A percentile compares a stretch with the other conserved stretches of the same genome.
These are phyloP conservation scores for Theobroma cacao DNA, from an alignment of 345 rosid genomes.

Conservation along the genomic window DNA sequence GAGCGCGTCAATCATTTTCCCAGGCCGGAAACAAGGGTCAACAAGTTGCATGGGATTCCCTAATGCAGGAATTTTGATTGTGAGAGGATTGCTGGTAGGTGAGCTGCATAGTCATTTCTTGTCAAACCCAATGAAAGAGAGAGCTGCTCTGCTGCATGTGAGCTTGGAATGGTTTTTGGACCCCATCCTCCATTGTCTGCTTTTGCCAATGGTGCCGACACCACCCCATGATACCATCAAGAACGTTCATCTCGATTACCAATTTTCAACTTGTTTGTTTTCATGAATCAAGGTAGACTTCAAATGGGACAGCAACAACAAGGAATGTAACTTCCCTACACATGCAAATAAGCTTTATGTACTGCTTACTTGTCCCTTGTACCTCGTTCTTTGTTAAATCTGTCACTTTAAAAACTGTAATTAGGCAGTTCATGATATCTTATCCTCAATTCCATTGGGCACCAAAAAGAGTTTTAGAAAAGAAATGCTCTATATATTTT, in stretches of 20 bases:
- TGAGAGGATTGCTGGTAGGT: constrained; percentile 5
- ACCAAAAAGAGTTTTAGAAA: not conserved
- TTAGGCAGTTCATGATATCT: not conserved
- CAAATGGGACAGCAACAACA: not conserved
- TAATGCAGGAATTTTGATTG: not conserved
- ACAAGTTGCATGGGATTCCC: constrained; percentile 15
- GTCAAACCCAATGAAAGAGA: constrained; percentile 6
- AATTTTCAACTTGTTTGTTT: not conserved
- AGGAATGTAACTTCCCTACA: not conserved
- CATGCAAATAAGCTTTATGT: not conserved
- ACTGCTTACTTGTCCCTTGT: not conserved
- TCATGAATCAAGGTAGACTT: not conserved
- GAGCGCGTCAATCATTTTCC: not conserved
- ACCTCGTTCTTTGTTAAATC: not conserved
- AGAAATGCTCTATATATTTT: too few species aligned
- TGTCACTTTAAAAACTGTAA: not conserved
- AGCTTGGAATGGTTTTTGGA: not conserved
- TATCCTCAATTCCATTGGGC: not conserved
- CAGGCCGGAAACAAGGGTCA: not conserved
- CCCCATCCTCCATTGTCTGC: constrained; percentile 3
- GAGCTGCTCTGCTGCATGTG: constrained; percentile 2
- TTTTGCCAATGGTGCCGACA: not conserved
- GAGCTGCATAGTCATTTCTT: constrained; percentile 9
- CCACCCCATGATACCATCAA: not conserved
- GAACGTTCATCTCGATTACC: not conserved